A percentile compares a stretch with the other conserved stretches of the same genome.
phyloP scores from a whole-genome alignment of 768 basidiomycete species.

The Tulasnella sp. region DNA sequence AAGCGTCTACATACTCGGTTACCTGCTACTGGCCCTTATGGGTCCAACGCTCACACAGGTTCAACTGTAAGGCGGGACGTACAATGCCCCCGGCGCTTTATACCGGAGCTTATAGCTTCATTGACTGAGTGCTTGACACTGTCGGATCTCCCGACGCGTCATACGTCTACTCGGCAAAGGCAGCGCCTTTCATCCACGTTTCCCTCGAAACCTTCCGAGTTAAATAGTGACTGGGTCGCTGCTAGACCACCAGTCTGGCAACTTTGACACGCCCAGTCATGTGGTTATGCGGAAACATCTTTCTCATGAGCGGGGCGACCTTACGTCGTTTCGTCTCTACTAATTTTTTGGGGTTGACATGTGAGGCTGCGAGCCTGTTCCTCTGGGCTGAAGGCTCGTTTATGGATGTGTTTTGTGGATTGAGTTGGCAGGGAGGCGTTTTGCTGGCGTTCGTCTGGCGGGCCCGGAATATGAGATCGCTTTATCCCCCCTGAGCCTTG shows the following conservation, averaged over 20 bases:
- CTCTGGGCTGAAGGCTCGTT: no score
- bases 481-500: background rate
- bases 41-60: background rate
- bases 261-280: background rate
- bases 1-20: constrained; percentile 12
- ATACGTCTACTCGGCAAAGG: constrained; percentile 1
- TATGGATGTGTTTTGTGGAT: background rate
- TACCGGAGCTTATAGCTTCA: background rate
- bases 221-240: no score
- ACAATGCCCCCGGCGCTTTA: constrained; percentile 2
- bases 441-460: background rate
- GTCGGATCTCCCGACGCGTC: background rate
- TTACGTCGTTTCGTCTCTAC: background rate
- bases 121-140: background rate
- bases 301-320: background rate
- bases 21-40: background rate
- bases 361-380: background rate
- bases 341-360: background rate
- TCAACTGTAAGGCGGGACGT: constrained; percentile 13
- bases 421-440: background rate
- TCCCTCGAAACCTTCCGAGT: no score
- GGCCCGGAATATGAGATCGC: constrained; percentile 4
- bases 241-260: no score
- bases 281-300: constrained; percentile 11
- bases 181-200: constrained; percentile 1